A percentile compares a stretch with the other conserved stretches of the same genome.
phyloP scores from a whole-genome alignment of 2,329 filamentous ascomycete species.

The Claviceps citrina region DNA sequence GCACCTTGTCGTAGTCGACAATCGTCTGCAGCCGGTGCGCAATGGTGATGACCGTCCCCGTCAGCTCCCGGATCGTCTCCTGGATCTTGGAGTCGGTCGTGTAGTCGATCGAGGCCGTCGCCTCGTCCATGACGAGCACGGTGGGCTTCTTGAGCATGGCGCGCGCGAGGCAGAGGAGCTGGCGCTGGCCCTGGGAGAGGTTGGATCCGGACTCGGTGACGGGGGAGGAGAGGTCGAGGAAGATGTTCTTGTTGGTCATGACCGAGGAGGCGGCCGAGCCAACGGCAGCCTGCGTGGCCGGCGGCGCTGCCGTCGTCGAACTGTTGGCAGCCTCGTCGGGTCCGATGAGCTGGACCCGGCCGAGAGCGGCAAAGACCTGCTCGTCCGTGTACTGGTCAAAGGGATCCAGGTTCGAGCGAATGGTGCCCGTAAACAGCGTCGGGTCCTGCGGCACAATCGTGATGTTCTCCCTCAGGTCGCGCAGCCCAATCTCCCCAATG shows the following conservation, averaged over 20 bases:
- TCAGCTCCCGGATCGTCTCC: constrained; percentile 84
- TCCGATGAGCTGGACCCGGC: constrained; percentile 76
- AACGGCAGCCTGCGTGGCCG: not conserved
- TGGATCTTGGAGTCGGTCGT: constrained; percentile 92
- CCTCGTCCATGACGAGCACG: constrained; percentile 98
- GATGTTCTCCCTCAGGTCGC: constrained; percentile 81
- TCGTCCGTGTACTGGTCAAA: constrained; percentile 82
- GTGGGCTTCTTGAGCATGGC: constrained; percentile 83
- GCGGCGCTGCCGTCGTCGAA: constrained; percentile 9
- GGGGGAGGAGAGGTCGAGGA: constrained; percentile 68
- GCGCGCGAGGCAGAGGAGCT: constrained; percentile 83
- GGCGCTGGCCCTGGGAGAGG: constrained; percentile 86
- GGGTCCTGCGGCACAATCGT: constrained; percentile 97
- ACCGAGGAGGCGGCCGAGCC: constrained; percentile 17
- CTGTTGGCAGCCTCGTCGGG: constrained; percentile 28
- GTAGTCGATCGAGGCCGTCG: constrained; percentile 94
- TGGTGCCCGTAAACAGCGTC: constrained; percentile 82
- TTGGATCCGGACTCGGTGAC: constrained; percentile 88
- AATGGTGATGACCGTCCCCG: constrained; percentile 89
- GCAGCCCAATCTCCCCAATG: constrained; percentile 77
- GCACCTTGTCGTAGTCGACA: constrained; percentile 93
- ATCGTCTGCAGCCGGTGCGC: constrained; percentile 93
- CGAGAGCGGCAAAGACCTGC: constrained; percentile 72
- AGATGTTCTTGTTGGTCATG: constrained; percentile 82
- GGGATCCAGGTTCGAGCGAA: constrained; percentile 83